Conservation (phyloP, 352 stramenopile species). For the Phytophthora syringae region DNA sequence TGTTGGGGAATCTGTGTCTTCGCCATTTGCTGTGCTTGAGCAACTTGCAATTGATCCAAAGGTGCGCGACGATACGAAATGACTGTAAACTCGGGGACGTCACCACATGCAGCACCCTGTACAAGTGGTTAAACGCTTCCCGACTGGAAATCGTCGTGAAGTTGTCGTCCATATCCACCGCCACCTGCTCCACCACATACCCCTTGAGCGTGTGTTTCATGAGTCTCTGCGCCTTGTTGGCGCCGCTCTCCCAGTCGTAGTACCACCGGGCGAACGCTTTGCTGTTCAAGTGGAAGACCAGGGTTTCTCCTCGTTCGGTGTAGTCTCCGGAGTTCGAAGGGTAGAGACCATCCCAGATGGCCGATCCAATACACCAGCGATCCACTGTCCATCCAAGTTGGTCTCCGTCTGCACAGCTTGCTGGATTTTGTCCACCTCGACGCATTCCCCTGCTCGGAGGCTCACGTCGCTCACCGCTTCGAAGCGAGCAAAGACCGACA, state of each 20-base stretch:
- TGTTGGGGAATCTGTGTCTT: conserved; percentile 8
- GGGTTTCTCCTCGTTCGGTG: conserved; percentile 26
- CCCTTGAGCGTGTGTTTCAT: conserved; percentile 70
- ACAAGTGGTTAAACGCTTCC: conserved; percentile 37
- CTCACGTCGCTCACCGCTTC: conserved; percentile 44
- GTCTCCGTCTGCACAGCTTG: conserved; percentile 50
- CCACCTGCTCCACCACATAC: conserved; percentile 57
- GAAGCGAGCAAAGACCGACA: conserved; percentile 48
- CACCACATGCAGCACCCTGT: conserved; percentile 55
- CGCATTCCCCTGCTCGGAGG: conserved; percentile 49
- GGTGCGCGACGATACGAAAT: conserved; percentile 75
- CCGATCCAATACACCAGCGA: conserved; percentile 33
- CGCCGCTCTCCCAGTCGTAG: conserved; percentile 78
- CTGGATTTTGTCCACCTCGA: conserved; percentile 52
- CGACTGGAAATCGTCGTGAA: conserved; percentile 30
- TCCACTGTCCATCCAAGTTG: conserved; percentile 51
- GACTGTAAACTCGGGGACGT: conserved; percentile 71
- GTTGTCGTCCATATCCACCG: conserved; percentile 45
- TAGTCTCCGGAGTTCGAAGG: conserved; percentile 6
- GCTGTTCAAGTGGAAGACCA: conserved; percentile 61
- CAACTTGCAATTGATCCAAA: conserved; percentile 27
- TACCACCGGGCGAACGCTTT: conserved; percentile 63
- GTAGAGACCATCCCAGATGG: conserved; percentile 37
- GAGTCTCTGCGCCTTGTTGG: conserved; percentile 73
- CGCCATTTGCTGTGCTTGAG: conserved; percentile 10